phyloP scores from a whole-genome alignment of 1,139 yeast genomes.

The Saccharomyces hybrid region DNA sequence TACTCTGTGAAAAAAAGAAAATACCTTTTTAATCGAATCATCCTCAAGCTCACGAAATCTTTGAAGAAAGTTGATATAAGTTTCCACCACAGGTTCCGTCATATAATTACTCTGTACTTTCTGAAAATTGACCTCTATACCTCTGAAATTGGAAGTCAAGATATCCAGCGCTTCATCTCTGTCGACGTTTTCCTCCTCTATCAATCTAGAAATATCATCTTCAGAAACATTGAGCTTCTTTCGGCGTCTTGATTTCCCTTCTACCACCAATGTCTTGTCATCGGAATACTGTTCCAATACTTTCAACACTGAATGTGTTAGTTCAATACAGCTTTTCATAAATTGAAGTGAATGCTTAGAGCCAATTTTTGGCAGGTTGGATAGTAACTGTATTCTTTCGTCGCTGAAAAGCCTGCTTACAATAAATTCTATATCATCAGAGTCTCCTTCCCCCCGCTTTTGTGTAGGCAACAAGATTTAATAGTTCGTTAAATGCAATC shows the following conservation, averaged over 20 bases:
- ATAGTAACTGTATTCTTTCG: conserved; percentile 52
- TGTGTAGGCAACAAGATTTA: conserved; percentile 49
- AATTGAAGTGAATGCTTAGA: conserved; percentile 58
- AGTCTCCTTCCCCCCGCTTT: conserved; percentile 30
- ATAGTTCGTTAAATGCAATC: conserved; percentile 59
- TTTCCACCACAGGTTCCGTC: conserved; percentile 34
- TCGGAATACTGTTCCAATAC: conserved; percentile 63
- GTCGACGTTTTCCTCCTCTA: conserved; percentile 41
- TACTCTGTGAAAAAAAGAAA: conserved; percentile 65
- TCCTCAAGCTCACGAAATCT: conserved; percentile 57
- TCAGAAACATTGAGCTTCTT: conserved; percentile 25
- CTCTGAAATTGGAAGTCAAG: conserved; percentile 26
- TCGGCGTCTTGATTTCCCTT: conserved; percentile 39
- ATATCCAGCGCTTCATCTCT: conserved; percentile 36
- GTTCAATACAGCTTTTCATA: conserved; percentile 54
- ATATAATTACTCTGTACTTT: conserved; percentile 38
- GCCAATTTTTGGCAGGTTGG: conserved; percentile 58
- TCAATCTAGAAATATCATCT: conserved; percentile 34
- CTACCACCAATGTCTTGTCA: conserved; percentile 50
- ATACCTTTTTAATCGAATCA: conserved; percentile 53
- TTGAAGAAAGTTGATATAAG: conserved; percentile 35
- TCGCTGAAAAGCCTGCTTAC: conserved; percentile 56
- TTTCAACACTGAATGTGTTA: conserved; percentile 59
- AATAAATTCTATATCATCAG: conserved; percentile 42
- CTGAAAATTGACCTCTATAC: conserved; percentile 41